phyloP scores from a whole-genome alignment of 441 rosid species.

The Kokia cookei region DNA sequence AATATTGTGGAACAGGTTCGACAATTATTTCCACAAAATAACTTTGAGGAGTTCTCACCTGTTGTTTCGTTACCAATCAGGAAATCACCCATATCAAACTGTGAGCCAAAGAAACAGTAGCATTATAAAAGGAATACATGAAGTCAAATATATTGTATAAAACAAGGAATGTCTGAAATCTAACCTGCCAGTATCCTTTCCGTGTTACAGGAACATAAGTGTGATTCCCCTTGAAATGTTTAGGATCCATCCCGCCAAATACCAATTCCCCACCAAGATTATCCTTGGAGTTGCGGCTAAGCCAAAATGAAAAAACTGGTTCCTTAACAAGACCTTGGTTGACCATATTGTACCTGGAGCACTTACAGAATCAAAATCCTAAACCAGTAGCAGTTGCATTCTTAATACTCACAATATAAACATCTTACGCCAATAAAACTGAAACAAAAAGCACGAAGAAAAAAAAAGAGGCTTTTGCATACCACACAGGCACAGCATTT shows the following conservation, averaged over 20 bases:
- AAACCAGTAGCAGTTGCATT: neutral
- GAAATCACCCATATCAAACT: constrained; percentile 89
- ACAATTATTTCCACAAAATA: neutral
- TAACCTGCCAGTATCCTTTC: constrained; percentile 91
- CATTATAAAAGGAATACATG: neutral
- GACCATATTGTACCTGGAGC: constrained; percentile 74
- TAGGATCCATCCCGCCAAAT: constrained; percentile 72
- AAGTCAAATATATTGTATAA: neutral
- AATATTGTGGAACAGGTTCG: neutral
- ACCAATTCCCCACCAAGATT: constrained; percentile 77
- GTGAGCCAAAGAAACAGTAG: constrained; percentile 9
- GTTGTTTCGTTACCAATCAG: constrained; percentile 61
- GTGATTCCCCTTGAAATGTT: constrained; percentile 67
- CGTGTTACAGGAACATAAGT: constrained; percentile 64
- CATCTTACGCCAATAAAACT: neutral
- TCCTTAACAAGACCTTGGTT: constrained; percentile 64
- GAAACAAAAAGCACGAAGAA: neutral
- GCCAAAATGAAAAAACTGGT: constrained; percentile 82
- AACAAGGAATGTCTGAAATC: neutral
- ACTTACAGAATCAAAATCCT: neutral
- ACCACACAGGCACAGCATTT: constrained; percentile 78
- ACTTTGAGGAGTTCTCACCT: constrained; percentile 32
- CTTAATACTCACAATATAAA: neutral
- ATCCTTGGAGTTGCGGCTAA: constrained; percentile 61
- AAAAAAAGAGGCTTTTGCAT: constrained; percentile 1